Conservation (phyloP, 164 flowering plant species). For the Brasenia schreberi region DNA sequence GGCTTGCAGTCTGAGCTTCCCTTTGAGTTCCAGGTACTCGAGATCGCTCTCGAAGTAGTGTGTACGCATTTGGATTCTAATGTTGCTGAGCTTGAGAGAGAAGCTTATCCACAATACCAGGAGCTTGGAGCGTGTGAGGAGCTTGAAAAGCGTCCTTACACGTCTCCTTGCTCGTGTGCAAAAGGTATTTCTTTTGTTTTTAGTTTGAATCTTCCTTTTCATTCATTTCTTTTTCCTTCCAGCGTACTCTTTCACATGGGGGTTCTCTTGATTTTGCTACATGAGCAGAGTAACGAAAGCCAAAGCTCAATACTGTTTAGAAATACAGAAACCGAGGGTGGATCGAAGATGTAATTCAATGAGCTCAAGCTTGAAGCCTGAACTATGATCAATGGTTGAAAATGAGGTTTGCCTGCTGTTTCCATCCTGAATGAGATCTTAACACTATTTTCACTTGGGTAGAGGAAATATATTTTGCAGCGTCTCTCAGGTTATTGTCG, state of each 20-base stretch:
- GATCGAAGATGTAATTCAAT: no score
- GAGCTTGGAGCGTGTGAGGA: slow-evolving; percentile 80
- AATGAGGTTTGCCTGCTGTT: no score
- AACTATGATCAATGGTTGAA: no score
- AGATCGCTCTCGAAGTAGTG: slow-evolving; percentile 79
- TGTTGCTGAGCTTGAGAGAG: slow-evolving; percentile 71
- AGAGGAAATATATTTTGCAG: no score
- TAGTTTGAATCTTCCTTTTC: background rate
- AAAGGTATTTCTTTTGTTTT: slow-evolving; percentile 36
- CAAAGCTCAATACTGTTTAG: no score
- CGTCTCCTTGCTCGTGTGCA: slow-evolving; percentile 90
- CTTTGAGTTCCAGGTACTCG: slow-evolving; percentile 89
- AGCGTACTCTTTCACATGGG: no score
- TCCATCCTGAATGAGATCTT: no score
- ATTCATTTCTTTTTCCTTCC: background rate
- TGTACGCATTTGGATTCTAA: slow-evolving; percentile 68
- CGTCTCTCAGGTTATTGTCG: no score
- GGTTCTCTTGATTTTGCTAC: slow-evolving; percentile 12
- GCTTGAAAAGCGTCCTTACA: slow-evolving; percentile 84
- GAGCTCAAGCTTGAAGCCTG: no score
- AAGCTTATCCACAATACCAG: slow-evolving; percentile 84
- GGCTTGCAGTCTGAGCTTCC: slow-evolving; percentile 73
- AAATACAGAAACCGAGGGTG: no score
- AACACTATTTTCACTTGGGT: no score
- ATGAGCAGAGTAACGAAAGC: background rate